Evolutionary conservation across 139 green algal species (phyloP).

Genomic region (Chlorella vulgaris): DNA sequence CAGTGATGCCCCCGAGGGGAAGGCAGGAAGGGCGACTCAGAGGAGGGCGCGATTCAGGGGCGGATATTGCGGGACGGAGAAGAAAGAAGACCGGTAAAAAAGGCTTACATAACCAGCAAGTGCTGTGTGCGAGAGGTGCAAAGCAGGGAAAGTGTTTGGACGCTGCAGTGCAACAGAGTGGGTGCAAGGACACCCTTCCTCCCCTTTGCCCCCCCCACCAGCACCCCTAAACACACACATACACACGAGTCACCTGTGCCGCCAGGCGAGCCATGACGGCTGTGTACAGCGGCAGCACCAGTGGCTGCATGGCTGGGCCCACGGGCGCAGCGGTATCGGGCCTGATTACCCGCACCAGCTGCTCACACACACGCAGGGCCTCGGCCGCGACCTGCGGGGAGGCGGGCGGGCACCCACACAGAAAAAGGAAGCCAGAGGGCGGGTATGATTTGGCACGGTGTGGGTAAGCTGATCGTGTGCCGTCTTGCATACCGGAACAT

Average conservation of each 20-base stretch:
- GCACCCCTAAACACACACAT: no score
- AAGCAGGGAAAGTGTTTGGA: no score
- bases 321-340: constrained; percentile 34
- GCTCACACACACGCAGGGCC: constrained; percentile 80
- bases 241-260: no score
- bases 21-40: no score
- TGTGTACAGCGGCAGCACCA: constrained; percentile 61
- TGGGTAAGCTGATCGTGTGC: not conserved
- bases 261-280: constrained; percentile 52
- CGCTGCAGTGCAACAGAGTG: no score
- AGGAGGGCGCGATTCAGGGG: no score
- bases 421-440: not conserved
- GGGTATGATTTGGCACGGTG: not conserved
- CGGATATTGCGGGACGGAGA: no score
- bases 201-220: not conserved
- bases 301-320: constrained; percentile 27
- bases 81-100: no score
- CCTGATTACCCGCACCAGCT: constrained; percentile 79
- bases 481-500: no score
- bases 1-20: no score
- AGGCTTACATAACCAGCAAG: no score
- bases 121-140: no score
- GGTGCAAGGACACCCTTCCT: not conserved
- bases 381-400: constrained; percentile 75
- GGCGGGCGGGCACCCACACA: not conserved